Percentiles rank a stretch among this genome's conserved stretches.
phyloP scores from a whole-genome alignment of 1,284 basidiomycete genomes.

The Ganoderma multipileum region DNA sequence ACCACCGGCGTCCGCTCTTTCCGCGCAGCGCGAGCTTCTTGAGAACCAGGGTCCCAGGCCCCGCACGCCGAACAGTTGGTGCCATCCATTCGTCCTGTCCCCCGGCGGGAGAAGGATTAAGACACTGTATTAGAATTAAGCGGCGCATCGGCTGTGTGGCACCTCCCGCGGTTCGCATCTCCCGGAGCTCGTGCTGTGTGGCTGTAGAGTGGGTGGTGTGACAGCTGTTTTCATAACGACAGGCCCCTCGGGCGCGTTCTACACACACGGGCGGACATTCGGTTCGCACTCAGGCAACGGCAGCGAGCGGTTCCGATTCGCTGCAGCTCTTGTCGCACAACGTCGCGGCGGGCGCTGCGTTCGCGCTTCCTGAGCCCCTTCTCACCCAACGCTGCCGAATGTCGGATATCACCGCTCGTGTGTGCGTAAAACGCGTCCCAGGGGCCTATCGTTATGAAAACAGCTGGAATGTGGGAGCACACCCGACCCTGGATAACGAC shows the following conservation, averaged over 20 bases:
- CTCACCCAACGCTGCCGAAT: too few relatives aligned
- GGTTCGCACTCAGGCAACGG: too few relatives aligned
- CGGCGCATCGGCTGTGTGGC: not conserved
- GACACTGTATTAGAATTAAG: not conserved
- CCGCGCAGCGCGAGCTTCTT: not conserved
- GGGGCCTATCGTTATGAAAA: too few relatives aligned
- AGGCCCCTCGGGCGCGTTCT: too few relatives aligned
- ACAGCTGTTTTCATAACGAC: too few relatives aligned
- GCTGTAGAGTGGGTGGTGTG: not conserved
- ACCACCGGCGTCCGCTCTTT: not conserved
- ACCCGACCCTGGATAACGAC: conserved; percentile 7
- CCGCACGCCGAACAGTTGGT: not conserved
- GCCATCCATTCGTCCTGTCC: not conserved
- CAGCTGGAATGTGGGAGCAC: not conserved
- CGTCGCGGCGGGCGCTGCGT: too few relatives aligned
- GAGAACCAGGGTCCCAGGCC: not conserved
- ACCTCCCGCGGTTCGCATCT: not conserved
- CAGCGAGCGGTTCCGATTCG: too few relatives aligned
- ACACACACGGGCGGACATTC: too few relatives aligned
- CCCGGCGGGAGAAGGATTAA: not conserved
- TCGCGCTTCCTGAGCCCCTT: too few relatives aligned
- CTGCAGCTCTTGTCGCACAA: too few relatives aligned
- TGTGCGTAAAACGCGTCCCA: too few relatives aligned
- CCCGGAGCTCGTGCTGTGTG: not conserved
- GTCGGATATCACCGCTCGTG: too few relatives aligned